Conservation (phyloP, 305 asterid genomes). For the Fraxinus xanthoxyloides region DNA sequence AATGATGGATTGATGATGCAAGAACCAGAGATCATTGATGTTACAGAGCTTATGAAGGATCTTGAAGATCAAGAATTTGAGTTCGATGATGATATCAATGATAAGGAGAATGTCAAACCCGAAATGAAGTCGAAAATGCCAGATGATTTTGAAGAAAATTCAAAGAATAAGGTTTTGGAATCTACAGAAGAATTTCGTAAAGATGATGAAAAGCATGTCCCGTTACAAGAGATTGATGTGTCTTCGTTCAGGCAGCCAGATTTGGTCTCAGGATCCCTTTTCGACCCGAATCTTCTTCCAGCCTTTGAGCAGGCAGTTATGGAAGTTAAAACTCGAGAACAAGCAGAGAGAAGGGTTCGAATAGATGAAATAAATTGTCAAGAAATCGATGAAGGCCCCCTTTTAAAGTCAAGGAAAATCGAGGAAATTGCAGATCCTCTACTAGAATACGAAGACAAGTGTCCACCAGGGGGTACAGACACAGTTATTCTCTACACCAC, state of each 20-base stretch:
- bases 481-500: constrained; percentile 77
- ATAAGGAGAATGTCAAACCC: constrained; percentile 63
- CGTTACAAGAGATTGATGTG: constrained; percentile 39
- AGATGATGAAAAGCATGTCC: constrained; percentile 7
- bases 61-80: constrained; percentile 57
- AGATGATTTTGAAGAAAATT: constrained; percentile 2
- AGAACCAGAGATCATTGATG: constrained; percentile 61
- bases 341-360: constrained; percentile 41
- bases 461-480: constrained; percentile 74
- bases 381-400: constrained; percentile 40
- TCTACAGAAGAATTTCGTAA: not conserved
- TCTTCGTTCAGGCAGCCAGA: constrained; percentile 59
- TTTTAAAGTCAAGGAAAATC: constrained; percentile 40
- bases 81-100: constrained; percentile 23
- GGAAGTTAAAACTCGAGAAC: constrained; percentile 55
- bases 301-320: constrained; percentile 70
- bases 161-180: constrained; percentile 25
- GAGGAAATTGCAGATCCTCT: constrained; percentile 43
- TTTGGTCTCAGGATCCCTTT: constrained; percentile 62
- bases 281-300: constrained; percentile 73
- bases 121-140: not conserved
- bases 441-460: constrained; percentile 51
- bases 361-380: constrained; percentile 20
- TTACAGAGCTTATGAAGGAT: constrained; percentile 64
- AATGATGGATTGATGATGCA: constrained; percentile 22